A percentile compares a stretch with the other conserved stretches of the same genome.
phyloP scores from a whole-genome alignment of 768 basidiomycete species.

The Podaxis sp. region DNA sequence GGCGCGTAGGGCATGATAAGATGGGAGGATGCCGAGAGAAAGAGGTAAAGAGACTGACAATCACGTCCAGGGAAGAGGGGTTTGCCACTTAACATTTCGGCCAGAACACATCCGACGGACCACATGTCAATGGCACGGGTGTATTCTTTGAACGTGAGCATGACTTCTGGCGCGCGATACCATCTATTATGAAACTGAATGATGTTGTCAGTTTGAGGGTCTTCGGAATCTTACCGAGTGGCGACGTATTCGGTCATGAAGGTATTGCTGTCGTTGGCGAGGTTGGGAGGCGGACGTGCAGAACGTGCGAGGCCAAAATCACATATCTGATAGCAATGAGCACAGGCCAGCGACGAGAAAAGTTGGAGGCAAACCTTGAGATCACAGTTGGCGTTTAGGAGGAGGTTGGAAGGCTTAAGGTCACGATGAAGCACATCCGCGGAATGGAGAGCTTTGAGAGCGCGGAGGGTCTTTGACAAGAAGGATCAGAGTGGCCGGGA shows the following conservation, averaged over 20 bases:
- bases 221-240: conserved; percentile 55
- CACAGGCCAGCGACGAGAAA: background rate
- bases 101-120: conserved; percentile 84
- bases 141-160: conserved; percentile 97
- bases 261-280: conserved; percentile 69
- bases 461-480: conserved; percentile 65
- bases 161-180: conserved; percentile 98
- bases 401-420: conserved; percentile 94
- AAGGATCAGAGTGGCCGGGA: background rate
- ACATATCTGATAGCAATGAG: conserved; percentile 52
- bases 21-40: conserved; percentile 8
- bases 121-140: conserved; percentile 86
- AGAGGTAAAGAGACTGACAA: conserved; percentile 49
- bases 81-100: conserved; percentile 91
- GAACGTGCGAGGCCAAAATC: conserved; percentile 89
- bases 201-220: background rate
- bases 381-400: conserved; percentile 97
- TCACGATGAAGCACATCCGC: conserved; percentile 97
- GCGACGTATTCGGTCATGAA: conserved; percentile 96
- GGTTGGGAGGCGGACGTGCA: conserved; percentile 70
- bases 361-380: conserved; percentile 68
- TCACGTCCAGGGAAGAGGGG: conserved; percentile 95
- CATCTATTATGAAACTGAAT: conserved; percentile 50
- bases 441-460: conserved; percentile 93
- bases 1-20: conserved; percentile 16